Evolutionary conservation across 2,329 filamentous ascomycete genomes (phyloP), one percentile per base, ranked within the genome.

Genomic region (Davidsoniella virescens): DNA sequence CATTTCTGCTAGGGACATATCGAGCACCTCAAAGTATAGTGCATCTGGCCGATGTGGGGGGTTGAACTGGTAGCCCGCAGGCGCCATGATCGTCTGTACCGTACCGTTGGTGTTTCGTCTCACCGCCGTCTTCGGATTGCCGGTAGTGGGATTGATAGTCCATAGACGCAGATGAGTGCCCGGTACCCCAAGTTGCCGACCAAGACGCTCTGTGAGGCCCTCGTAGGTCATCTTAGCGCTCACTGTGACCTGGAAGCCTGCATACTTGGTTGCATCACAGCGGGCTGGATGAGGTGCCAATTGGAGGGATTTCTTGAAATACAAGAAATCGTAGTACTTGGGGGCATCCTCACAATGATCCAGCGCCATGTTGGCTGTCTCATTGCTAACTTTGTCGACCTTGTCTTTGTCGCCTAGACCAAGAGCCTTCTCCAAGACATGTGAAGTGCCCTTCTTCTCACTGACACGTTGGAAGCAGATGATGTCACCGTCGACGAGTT

Each of bases 401-500:
- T 18, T 23, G 10, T 49, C 46, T 38, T 49, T 49, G 39, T 52
- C 45, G 16, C 23, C 37, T 5, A 18, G 23, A 10, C 25, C 29
- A 25, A 52, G 44, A 20, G n/a, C 46, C 29, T 33, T 33, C 29
- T 33, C 29, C 29, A 33, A 12, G 29, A 12, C 29, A 41, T 41
- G 46, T 1, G 46, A 20, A 12, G 18, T 10, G 36, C 58, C 62
- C 59, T 72, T 75, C 37, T 65, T 65, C 44, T 76, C 73, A 1
- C 62, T 66, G 23, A 73, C 68, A 53, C 77, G 76, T 63, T 98
- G 92, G 67, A 96, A 95, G 61, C 88, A 94, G 51, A 98, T 79
- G 57, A 98, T 94, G 61, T 98, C 92, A 45, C 92, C 92, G 59
- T 98, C 90, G 62, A 96, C 90, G 20, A 98, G 83, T 63, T 98